Evolutionary conservation across 176 grass and related monocot species (phyloP).

Genomic region (Avena atlantica): DNA sequence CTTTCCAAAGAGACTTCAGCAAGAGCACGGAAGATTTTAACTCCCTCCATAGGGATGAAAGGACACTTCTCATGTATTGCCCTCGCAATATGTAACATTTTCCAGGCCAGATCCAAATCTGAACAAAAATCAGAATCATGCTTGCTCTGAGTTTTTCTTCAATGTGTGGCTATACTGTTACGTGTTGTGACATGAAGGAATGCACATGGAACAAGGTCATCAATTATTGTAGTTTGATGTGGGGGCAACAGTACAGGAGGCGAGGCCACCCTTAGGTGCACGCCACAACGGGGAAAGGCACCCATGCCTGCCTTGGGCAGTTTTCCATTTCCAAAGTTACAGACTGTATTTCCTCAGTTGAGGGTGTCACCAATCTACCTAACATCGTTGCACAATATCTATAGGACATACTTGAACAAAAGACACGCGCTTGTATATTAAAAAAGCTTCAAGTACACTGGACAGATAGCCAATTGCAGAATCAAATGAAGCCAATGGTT

Average conservation of each 20-base stretch:
- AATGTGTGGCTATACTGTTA: slow-evolving; percentile 32
- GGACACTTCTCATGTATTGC: not conserved
- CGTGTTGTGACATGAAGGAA: slow-evolving; percentile 6
- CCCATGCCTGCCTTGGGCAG: not conserved
- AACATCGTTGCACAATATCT: not conserved
- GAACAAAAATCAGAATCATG: not conserved
- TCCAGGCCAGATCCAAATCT: not conserved
- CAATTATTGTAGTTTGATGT: not conserved
- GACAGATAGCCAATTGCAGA: not conserved
- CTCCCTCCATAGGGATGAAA: not conserved
- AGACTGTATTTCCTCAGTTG: not conserved
- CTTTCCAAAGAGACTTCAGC: not conserved
- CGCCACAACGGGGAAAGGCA: not conserved
- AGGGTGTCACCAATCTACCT: not conserved
- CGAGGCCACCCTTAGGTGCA: not conserved
- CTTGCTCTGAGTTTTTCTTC: slow-evolving; percentile 65
- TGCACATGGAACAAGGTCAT: slow-evolving; percentile 4
- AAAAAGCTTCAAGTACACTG: not conserved
- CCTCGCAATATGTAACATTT: not conserved
- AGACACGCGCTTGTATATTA: not conserved
- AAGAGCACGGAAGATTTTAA: not conserved
- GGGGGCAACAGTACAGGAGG: not conserved
- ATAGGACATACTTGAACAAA: not conserved
- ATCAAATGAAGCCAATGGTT: not conserved
- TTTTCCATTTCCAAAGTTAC: not conserved